Evolutionary conservation across 768 basidiomycete genomes (phyloP), one percentile per base, ranked within the genome.

Genomic region (Xerocomus brunneocitrinus): DNA sequence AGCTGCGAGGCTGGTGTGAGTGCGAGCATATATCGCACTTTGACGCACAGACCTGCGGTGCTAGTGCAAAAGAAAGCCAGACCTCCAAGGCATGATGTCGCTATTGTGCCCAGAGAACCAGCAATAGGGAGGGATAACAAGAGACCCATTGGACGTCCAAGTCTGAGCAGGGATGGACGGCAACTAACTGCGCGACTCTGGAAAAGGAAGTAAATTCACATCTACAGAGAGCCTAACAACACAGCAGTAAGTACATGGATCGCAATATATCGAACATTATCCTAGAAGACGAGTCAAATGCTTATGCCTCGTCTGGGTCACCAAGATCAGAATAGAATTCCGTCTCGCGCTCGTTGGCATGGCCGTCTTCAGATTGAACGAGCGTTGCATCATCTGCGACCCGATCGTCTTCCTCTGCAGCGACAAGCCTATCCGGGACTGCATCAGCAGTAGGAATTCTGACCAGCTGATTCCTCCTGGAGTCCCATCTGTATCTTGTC

Each of bases 41-140:
- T 39, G 43, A 53, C n/a, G 40, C 27, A 69, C 78, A 57, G 55
- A 85, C 90, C 90, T 62, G 90, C 89, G 41, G 84, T 90, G 36
- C 89, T 91, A 8, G 90, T 91, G 63, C 83, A 93, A 70, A 84
- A 92, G 66, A 93, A 93, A 0, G 91, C 89, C 28, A 90, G 61
- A 5, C 89, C 89, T 1, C 83, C 87, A 13, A 98, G 74, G 61
- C 88, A 91, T 70, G 93, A 95, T 10, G 91, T 78, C 1, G 80
- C 92, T 44, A 98, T 75, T 8, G 87, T 78, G 22, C 83, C 78
- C 31, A 90, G 70, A 22, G 79, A 73, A 52, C 89, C 85, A 47
- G 81, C 79, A 13, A 91, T 66, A 12, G 89, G 89, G 8, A 91
- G 68, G 48, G 88, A 90, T 58, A 91, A 62, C 43, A 91, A 69